These are phyloP conservation scores for Solanum gracilifrons DNA, from an alignment of 257 asterid genomes.

Conservation along the genomic window DNA sequence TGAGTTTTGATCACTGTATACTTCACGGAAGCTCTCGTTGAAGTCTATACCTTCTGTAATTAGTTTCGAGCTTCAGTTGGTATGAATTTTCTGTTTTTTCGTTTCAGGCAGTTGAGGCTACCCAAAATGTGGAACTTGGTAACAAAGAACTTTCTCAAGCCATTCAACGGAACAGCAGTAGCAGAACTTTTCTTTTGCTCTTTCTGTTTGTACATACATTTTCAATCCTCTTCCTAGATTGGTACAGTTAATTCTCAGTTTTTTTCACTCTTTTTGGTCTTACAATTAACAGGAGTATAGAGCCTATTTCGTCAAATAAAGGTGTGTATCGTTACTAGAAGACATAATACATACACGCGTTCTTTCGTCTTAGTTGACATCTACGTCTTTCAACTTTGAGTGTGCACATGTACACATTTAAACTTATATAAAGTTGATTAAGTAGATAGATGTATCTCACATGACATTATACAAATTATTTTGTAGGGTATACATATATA, in stretches of 20 bases:
- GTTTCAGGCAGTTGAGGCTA: slow-evolving; percentile 82
- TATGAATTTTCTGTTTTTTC: background rate
- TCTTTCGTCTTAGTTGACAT: background rate
- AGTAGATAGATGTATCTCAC: background rate
- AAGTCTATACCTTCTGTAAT: background rate
- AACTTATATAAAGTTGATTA: too few relatives aligned
- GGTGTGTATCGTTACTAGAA: background rate
- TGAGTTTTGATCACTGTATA: background rate
- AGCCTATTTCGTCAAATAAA: background rate
- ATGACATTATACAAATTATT: background rate
- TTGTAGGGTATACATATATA: background rate
- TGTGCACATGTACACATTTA: background rate
- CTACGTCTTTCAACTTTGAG: background rate
- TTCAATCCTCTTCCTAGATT: slow-evolving; percentile 78
- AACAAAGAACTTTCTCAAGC: slow-evolving; percentile 81
- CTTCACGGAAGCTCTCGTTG: background rate
- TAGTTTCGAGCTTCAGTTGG: background rate
- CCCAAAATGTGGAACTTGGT: slow-evolving; percentile 78
- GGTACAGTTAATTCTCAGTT: slow-evolving; percentile 76
- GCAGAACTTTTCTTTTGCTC: slow-evolving; percentile 87
- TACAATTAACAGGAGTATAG: slow-evolving; percentile 2
- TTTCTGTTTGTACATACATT: slow-evolving; percentile 69
- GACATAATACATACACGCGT: background rate
- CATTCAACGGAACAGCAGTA: slow-evolving; percentile 72
- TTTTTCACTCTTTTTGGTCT: slow-evolving; percentile 46